Evolutionary conservation across 805 yeast species (phyloP).

Genomic region (Ogataea henricii): DNA sequence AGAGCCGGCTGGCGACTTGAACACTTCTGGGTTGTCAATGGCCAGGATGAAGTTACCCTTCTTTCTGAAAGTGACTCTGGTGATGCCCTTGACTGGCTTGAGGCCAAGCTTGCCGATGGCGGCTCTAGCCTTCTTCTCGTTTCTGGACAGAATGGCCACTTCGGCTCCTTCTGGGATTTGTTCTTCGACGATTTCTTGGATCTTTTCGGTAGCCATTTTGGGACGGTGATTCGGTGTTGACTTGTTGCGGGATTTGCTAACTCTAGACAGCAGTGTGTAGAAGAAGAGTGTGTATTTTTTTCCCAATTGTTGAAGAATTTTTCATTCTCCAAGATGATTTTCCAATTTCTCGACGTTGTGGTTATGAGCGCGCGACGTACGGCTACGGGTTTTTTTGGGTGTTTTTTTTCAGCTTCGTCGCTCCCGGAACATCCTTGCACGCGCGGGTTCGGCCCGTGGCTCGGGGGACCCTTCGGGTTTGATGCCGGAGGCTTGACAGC

Average conservation of each 20-base stretch:
- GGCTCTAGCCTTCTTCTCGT: slow-evolving; percentile 95
- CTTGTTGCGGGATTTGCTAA: background rate
- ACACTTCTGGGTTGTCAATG: slow-evolving; percentile 92
- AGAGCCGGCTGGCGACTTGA: slow-evolving; percentile 89
- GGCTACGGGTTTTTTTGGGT: background rate
- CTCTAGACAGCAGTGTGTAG: too few species aligned
- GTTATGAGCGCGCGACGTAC: slow-evolving; percentile 13
- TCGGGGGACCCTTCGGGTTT: background rate
- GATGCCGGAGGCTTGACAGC: background rate
- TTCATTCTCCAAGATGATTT: slow-evolving; percentile 7
- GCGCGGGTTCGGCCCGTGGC: background rate
- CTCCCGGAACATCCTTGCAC: background rate
- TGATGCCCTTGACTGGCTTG: slow-evolving; percentile 87
- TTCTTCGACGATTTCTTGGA: slow-evolving; percentile 37
- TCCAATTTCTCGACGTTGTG: slow-evolving; percentile 6
- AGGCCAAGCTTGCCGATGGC: slow-evolving; percentile 83
- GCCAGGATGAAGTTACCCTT: slow-evolving; percentile 89
- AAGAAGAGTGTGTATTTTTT: background rate
- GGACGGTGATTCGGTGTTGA: slow-evolving; percentile 1
- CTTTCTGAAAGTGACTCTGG: slow-evolving; percentile 94
- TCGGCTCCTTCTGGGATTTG: slow-evolving; percentile 81
- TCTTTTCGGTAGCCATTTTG: slow-evolving; percentile 24
- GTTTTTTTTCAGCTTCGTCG: too few species aligned
- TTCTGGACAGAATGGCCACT: slow-evolving; percentile 78
- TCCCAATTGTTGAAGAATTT: slow-evolving; percentile 10